Conservation (phyloP, 306 rosid species). For the Gynostemma pentaphyllum region DNA sequence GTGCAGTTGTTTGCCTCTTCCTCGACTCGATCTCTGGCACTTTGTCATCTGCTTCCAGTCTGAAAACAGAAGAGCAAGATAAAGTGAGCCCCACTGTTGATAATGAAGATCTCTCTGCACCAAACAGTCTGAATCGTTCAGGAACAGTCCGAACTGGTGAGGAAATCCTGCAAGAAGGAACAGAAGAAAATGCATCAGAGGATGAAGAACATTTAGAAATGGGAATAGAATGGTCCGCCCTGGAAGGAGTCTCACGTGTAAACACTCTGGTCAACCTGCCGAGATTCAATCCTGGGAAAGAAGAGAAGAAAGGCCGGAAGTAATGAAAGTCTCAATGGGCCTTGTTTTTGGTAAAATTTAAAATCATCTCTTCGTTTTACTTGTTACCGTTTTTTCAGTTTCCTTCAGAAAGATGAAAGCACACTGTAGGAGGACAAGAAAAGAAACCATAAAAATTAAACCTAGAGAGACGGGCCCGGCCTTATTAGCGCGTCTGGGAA, state of each 20-base stretch:
- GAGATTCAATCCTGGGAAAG: constrained; percentile 71
- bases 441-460: constrained; percentile 16
- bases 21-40: constrained; percentile 33
- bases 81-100: constrained; percentile 22
- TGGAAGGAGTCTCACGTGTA: constrained; percentile 95
- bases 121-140: constrained; percentile 26
- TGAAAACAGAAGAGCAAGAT: constrained; percentile 32
- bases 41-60: constrained; percentile 37
- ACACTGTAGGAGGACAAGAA: constrained; percentile 6
- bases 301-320: constrained; percentile 34
- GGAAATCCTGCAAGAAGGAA: constrained; percentile 21
- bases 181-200: constrained; percentile 23
- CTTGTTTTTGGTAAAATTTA: constrained; percentile 15
- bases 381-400: constrained; percentile 10
- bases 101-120: constrained; percentile 20
- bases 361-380: constrained; percentile 13
- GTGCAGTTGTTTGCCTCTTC: constrained; percentile 92
- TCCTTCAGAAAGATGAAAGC: constrained; percentile 13
- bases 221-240: constrained; percentile 84
- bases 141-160: constrained; percentile 36
- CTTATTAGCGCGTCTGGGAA: constrained; percentile 75
- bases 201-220: constrained; percentile 36
- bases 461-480: constrained; percentile 47
- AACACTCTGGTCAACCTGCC: constrained; percentile 87
- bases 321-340: constrained; percentile 16